A percentile compares a stretch with the other conserved stretches of the same genome.
Evolutionary conservation across 108 stramenopile species (phyloP).

Genomic region (Nitzschia sp.): DNA sequence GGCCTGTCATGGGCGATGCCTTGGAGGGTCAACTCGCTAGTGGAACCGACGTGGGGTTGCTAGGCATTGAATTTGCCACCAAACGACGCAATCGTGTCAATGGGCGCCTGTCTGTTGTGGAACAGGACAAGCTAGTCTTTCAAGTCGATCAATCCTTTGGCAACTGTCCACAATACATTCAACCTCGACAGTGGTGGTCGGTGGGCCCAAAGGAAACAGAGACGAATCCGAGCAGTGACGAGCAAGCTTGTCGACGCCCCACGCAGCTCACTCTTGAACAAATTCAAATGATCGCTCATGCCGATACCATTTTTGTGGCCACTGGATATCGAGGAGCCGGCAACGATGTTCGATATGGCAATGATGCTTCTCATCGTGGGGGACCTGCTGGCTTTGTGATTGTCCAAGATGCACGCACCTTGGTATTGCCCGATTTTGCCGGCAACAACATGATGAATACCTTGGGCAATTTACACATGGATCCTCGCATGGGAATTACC

Average conservation of each 20-base stretch:
- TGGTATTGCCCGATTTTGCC: conserved; percentile 32
- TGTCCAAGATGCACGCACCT: conserved; percentile 21
- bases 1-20: conserved; percentile 31
- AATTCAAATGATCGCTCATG: conserved; percentile 8
- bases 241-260: neutral
- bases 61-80: conserved; percentile 47
- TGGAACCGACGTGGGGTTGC: conserved; percentile 30
- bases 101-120: conserved; percentile 15
- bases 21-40: conserved; percentile 10
- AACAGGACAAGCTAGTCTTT: conserved; percentile 16
- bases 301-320: conserved; percentile 38
- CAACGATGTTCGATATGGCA: conserved; percentile 28
- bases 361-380: conserved; percentile 43
- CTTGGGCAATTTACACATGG: conserved; percentile 35
- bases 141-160: conserved; percentile 40
- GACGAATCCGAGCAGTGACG: neutral
- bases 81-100: conserved; percentile 46
- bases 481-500: conserved; percentile 33
- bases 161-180: conserved; percentile 48
- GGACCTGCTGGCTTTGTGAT: conserved; percentile 38
- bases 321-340: conserved; percentile 32
- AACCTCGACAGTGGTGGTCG: conserved; percentile 20
- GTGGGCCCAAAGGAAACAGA: neutral
- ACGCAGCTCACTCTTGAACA: conserved; percentile 12
- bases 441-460: conserved; percentile 39